Conservation (phyloP, 352 stramenopile species). For the Pelagophyceae sp. region DNA sequence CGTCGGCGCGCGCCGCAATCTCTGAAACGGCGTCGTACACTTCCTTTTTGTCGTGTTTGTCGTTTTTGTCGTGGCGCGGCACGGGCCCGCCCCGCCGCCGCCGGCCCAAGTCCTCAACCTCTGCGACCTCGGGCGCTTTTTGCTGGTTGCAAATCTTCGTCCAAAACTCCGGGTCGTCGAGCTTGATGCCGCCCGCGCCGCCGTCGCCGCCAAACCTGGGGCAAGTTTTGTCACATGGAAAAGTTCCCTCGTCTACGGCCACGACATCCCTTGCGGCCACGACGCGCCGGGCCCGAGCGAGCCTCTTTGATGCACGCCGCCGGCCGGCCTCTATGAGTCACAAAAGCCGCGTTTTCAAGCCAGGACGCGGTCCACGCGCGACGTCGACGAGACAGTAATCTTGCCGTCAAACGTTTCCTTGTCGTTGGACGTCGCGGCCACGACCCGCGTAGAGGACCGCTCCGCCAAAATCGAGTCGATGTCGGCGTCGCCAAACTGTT, state of each 20-base stretch:
- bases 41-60: too few species aligned
- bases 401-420: constrained; percentile 52
- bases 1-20: neutral
- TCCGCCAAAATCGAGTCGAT: constrained; percentile 67
- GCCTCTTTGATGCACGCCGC: too few species aligned
- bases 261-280: too few species aligned
- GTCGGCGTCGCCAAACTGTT: constrained; percentile 66
- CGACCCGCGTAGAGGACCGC: constrained; percentile 25
- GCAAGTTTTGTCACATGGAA: constrained; percentile 51
- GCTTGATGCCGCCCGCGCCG: constrained; percentile 74
- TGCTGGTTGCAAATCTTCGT: constrained; percentile 73
- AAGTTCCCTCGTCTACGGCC: constrained; percentile 56
- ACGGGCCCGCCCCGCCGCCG: too few species aligned
- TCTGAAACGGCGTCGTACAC: neutral
- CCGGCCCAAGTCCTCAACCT: neutral
- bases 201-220: too few species aligned
- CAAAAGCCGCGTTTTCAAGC: constrained; percentile 94
- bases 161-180: constrained; percentile 99
- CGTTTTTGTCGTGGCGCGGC: too few species aligned
- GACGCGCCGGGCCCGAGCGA: too few species aligned
- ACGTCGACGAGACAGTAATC: constrained; percentile 45
- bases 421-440: constrained; percentile 86
- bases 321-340: constrained; percentile 92
- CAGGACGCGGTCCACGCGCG: too few species aligned
- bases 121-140: neutral